Evolutionary conservation across 73 alveolate genomes (phyloP).

Genomic region (Uronychia binucleata): DNA sequence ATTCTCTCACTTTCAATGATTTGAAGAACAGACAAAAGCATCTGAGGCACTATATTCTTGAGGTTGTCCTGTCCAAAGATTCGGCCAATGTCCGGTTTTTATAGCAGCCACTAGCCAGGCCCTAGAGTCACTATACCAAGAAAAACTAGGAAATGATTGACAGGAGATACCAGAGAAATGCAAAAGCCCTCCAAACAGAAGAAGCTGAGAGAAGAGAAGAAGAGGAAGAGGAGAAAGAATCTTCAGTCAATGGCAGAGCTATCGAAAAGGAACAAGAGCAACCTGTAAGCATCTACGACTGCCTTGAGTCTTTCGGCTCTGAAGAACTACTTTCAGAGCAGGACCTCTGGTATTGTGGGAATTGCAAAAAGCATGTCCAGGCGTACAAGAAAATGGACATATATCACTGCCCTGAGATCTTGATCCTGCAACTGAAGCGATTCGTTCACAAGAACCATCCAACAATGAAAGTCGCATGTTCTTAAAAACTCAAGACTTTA

Average conservation of each 20-base stretch:
- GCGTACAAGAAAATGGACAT: conserved; percentile 73
- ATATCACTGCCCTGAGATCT: conserved; percentile 68
- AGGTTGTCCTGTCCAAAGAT: neutral
- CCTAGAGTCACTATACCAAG: neutral
- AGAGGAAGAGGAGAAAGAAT: neutral
- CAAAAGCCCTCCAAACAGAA: neutral
- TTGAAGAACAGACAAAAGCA: conserved; percentile 4
- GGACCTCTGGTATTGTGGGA: conserved; percentile 67
- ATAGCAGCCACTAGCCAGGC: neutral
- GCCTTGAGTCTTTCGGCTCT: conserved; percentile 73
- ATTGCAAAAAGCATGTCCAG: conserved; percentile 58
- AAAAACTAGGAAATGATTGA: neutral
- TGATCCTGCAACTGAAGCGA: conserved; percentile 70
- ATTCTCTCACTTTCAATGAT: conserved; percentile 1
- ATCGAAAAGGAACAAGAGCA: neutral
- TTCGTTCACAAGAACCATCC: conserved; percentile 11
- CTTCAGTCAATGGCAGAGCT: too few relatives aligned
- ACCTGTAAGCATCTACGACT: conserved; percentile 56
- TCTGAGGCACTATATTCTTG: conserved; percentile 19
- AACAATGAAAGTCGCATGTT: neutral
- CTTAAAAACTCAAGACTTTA: neutral
- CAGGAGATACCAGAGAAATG: too few relatives aligned
- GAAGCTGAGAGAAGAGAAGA: neutral
- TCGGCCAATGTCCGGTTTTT: neutral
- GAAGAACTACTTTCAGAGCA: conserved; percentile 63